Conservation (phyloP, 129 eudicot genomes). For the Helichrysum umbraculigerum region DNA sequence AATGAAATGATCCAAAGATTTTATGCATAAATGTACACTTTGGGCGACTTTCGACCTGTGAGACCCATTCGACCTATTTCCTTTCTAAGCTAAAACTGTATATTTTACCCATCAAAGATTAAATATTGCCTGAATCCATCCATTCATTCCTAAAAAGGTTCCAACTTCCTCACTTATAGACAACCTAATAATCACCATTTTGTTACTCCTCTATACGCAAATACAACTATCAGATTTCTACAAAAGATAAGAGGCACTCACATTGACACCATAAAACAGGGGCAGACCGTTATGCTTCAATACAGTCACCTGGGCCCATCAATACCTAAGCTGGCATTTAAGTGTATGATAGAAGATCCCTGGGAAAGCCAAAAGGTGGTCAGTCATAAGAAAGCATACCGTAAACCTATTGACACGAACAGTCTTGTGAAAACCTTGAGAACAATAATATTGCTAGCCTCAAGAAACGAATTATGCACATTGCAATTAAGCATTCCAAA, state of each 20-base stretch:
- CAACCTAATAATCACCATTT: not conserved
- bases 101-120: not conserved
- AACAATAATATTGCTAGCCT: constrained; percentile 94
- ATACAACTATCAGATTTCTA: constrained; percentile 8
- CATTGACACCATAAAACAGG: constrained; percentile 82
- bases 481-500: constrained; percentile 83
- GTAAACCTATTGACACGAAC: constrained; percentile 1
- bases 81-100: not conserved
- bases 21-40: not conserved
- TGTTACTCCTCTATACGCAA: constrained; percentile 15
- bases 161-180: not conserved
- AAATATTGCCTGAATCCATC: not conserved
- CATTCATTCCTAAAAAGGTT: not conserved
- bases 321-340: constrained; percentile 91
- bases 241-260: constrained; percentile 39
- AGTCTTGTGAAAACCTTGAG: constrained; percentile 59
- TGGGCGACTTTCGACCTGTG: not conserved
- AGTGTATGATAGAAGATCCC: constrained; percentile 82
- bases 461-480: constrained; percentile 87
- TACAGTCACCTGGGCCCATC: constrained; percentile 67
- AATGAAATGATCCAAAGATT: not conserved
- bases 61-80: not conserved
- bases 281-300: constrained; percentile 94
- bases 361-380: constrained; percentile 33
- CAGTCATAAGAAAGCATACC: constrained; percentile 21